These are phyloP conservation scores for Backusella tuberculispora DNA, from an alignment of 192 early-diverging fungal species.

Conservation along the genomic window DNA sequence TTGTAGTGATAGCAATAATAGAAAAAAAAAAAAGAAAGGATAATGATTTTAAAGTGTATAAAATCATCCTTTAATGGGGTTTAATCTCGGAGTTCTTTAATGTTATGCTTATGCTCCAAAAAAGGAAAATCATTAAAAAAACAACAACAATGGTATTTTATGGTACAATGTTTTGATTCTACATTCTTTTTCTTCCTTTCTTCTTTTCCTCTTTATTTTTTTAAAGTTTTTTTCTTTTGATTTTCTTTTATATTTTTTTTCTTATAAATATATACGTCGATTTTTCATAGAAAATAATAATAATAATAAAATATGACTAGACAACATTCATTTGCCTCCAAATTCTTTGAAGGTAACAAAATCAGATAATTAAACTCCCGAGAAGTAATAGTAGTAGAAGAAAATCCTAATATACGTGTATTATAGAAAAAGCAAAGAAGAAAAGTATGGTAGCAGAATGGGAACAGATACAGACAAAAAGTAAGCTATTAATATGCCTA, in stretches of 20 bases:
- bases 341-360: too few relatives aligned
- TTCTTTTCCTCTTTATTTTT: not conserved
- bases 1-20: too few relatives aligned
- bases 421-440: constrained; percentile 37
- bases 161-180: not conserved
- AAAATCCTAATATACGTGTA: not conserved
- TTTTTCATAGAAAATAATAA: not conserved
- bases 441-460: constrained; percentile 73
- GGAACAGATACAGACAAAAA: constrained; percentile 94
- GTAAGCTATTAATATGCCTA: constrained; percentile 48
- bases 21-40: too few relatives aligned
- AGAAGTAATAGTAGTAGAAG: not conserved
- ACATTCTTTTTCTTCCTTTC: not conserved
- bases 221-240: not conserved
- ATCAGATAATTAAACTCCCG: not conserved
- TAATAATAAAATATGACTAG: not conserved
- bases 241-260: not conserved
- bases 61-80: too few relatives aligned
- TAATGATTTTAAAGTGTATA: too few relatives aligned
- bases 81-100: not conserved
- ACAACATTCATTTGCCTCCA: too few relatives aligned
- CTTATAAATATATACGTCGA: not conserved
- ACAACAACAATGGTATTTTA: constrained; percentile 13
- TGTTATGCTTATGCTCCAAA: not conserved
- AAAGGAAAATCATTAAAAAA: constrained; percentile 7